phyloP scores from a whole-genome alignment of 2,329 filamentous ascomycete genomes.

The Exserohilum rostratum region DNA sequence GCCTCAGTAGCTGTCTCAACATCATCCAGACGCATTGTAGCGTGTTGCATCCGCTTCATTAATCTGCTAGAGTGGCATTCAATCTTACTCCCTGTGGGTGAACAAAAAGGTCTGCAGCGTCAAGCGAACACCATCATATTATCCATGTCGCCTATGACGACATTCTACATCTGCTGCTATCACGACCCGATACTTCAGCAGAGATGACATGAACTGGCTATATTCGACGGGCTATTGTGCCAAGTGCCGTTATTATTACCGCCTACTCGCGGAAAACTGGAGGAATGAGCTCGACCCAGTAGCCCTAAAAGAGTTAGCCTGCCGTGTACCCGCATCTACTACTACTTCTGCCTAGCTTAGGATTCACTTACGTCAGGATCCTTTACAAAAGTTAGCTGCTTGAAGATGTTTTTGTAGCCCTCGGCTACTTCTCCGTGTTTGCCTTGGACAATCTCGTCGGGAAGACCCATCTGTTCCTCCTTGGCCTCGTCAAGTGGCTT shows the following conservation, averaged over 20 bases:
- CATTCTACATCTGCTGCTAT: no score
- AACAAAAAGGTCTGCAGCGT: no score
- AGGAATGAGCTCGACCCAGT: constrained; percentile 41
- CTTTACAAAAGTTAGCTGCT: constrained; percentile 42
- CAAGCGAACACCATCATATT: no score
- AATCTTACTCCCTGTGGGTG: no score
- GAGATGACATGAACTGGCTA: no score
- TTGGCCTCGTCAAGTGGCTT: constrained; percentile 37
- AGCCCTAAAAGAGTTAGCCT: constrained; percentile 30
- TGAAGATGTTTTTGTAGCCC: constrained; percentile 38
- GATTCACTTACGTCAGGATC: constrained; percentile 42
- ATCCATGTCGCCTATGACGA: no score
- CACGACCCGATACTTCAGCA: no score
- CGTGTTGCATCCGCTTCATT: no score
- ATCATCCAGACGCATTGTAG: no score
- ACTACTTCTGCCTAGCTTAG: background rate
- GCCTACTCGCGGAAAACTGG: constrained; percentile 20
- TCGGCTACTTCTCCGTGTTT: constrained; percentile 25
- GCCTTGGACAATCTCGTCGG: constrained; percentile 22
- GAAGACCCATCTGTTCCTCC: constrained; percentile 33
- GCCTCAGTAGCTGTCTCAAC: no score
- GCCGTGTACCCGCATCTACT: background rate
- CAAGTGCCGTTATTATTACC: background rate
- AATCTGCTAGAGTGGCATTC: no score
- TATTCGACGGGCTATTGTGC: background rate